Conservation (phyloP, 75 land plant genomes). For the Pinus tabuliformis region DNA sequence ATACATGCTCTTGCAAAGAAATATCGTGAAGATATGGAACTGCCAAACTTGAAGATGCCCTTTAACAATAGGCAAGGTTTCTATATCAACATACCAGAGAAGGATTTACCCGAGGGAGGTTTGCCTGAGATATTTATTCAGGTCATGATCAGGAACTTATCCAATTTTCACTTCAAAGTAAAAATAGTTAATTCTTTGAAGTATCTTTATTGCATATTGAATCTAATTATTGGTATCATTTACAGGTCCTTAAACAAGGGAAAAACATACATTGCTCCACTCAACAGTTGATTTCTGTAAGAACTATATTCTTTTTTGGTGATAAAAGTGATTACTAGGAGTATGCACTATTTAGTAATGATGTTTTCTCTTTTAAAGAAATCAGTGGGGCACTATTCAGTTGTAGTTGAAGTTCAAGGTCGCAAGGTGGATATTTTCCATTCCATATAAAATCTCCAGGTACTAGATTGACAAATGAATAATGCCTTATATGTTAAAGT, state of each 20-base stretch:
- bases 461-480: not conserved
- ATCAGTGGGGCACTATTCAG: not conserved
- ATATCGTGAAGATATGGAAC: constrained; percentile 73
- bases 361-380: not conserved
- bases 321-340: not conserved
- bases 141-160: constrained; percentile 34
- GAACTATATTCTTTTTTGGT: constrained; percentile 14
- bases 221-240: not conserved
- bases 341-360: not conserved
- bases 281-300: constrained; percentile 89
- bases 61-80: constrained; percentile 91
- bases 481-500: not conserved
- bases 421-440: not conserved
- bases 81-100: constrained; percentile 80
- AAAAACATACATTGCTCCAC: constrained; percentile 92
- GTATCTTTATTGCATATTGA: not conserved
- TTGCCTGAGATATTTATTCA: constrained; percentile 87
- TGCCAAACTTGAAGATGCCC: constrained; percentile 86
- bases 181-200: not conserved
- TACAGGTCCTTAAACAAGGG: constrained; percentile 84
- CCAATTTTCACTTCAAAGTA: not conserved
- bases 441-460: not conserved
- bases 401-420: not conserved
- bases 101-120: constrained; percentile 57
- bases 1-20: constrained; percentile 85